Conservation (phyloP, 148 eudicot species). For the Rhododendron henanense region DNA sequence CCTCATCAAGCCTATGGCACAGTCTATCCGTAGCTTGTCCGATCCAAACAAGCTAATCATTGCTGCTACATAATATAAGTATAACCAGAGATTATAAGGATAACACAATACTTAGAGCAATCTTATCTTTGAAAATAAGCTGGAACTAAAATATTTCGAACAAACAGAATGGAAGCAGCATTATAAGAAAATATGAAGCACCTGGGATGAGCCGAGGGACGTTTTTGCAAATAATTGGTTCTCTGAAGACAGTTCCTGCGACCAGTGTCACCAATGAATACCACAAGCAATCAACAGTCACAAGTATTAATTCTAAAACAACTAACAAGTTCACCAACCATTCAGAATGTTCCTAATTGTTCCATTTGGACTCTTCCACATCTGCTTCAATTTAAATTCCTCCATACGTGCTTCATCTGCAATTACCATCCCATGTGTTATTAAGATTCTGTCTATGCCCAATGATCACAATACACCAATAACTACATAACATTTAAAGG, state of each 20-base stretch:
- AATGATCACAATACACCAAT: neutral
- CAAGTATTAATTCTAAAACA: neutral
- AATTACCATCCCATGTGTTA: neutral
- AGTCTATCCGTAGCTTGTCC: no score
- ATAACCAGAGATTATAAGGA: no score
- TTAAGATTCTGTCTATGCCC: neutral
- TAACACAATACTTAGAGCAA: no score
- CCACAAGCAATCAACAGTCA: neutral
- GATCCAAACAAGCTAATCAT: no score
- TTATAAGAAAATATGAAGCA: neutral
- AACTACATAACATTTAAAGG: neutral
- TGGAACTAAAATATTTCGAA: no score
- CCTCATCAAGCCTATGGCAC: no score
- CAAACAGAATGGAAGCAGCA: neutral
- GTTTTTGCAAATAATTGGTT: slow-evolving; percentile 70
- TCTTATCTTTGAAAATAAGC: no score
- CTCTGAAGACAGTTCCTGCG: slow-evolving; percentile 78
- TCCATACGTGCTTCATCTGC: slow-evolving; percentile 69
- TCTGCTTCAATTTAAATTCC: slow-evolving; percentile 58
- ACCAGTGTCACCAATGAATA: slow-evolving; percentile 6
- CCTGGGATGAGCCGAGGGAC: slow-evolving; percentile 72
- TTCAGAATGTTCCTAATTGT: slow-evolving; percentile 75
- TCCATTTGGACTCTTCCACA: slow-evolving; percentile 90
- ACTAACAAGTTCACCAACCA: slow-evolving; percentile 35
- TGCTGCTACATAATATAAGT: no score